phyloP scores from a whole-genome alignment of 148 eudicot genomes.

The Mesembryanthemum crystallinum region DNA sequence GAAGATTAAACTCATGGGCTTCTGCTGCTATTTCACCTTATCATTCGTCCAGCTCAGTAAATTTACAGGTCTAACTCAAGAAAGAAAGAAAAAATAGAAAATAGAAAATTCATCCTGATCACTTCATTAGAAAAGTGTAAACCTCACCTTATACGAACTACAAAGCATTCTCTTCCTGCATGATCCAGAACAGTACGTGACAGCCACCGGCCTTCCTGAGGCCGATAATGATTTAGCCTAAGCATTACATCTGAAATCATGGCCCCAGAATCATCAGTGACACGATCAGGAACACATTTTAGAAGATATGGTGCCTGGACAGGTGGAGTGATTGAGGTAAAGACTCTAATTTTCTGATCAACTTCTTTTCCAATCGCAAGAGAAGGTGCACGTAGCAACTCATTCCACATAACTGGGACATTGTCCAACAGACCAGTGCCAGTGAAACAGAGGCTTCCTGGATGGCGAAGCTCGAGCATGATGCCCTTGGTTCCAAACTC shows the following conservation, averaged over 20 bases:
- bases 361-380: conserved; percentile 53
- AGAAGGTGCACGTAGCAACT: conserved; percentile 72
- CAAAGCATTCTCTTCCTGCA: conserved; percentile 78
- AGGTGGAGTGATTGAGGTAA: conserved; percentile 85
- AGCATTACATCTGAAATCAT: conserved; percentile 91
- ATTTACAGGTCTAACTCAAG: too few relatives aligned
- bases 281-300: conserved; percentile 88
- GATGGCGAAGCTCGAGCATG: conserved; percentile 54
- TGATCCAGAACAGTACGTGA: conserved; percentile 93
- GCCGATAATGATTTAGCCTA: conserved; percentile 75
- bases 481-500: conserved; percentile 86
- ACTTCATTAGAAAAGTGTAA: background rate
- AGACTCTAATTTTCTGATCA: conserved; percentile 44
- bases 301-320: conserved; percentile 82
- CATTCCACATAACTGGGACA: conserved; percentile 64
- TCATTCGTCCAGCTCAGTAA: too few relatives aligned
- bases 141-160: conserved; percentile 73
- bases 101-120: background rate
- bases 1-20: too few relatives aligned
- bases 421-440: conserved; percentile 58
- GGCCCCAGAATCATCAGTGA: conserved; percentile 91
- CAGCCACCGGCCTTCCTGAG: conserved; percentile 92
- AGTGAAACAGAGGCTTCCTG: conserved; percentile 52
- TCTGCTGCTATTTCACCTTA: background rate
- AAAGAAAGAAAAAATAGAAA: background rate